phyloP scores from a whole-genome alignment of 139 green algal species.

The Trebouxia sp. region DNA sequence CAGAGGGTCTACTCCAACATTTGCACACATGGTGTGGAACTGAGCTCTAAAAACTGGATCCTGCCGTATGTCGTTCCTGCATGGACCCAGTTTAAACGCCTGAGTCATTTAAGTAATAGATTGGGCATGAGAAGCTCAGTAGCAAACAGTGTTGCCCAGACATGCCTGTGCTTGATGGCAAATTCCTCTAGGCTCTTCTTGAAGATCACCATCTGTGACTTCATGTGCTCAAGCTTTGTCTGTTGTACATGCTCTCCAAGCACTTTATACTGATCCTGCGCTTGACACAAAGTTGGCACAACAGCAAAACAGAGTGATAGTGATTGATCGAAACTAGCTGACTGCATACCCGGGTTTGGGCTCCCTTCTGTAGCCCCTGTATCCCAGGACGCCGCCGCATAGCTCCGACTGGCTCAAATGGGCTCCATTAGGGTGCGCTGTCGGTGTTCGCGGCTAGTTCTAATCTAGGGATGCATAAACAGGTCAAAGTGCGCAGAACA shows the following conservation, averaged over 20 bases:
- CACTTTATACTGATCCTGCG: conserved; percentile 53
- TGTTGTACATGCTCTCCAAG: conserved; percentile 56
- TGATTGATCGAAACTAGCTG: background rate
- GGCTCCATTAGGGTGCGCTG: too few species aligned
- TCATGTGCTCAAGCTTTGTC: conserved; percentile 57
- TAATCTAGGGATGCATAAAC: too few species aligned
- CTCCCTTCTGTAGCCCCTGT: conserved; percentile 60
- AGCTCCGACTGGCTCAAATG: too few species aligned
- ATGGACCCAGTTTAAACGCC: too few species aligned
- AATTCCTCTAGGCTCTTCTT: conserved; percentile 86
- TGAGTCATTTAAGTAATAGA: background rate
- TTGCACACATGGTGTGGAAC: conserved; percentile 97
- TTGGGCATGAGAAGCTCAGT: too few species aligned
- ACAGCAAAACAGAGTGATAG: background rate
- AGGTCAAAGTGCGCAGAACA: too few species aligned
- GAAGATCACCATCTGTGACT: conserved; percentile 70
- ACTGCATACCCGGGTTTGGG: conserved; percentile 48
- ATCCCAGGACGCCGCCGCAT: conserved; percentile 76
- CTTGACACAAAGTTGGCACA: background rate
- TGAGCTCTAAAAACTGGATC: conserved; percentile 89
- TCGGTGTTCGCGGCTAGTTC: too few species aligned
- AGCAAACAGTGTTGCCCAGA: background rate
- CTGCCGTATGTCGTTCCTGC: conserved; percentile 77
- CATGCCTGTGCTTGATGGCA: conserved; percentile 78
- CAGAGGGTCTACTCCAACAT: conserved; percentile 94